Evolutionary conservation across 768 basidiomycete genomes (phyloP).

Genomic region (Coprinopsis strossmayeri): DNA sequence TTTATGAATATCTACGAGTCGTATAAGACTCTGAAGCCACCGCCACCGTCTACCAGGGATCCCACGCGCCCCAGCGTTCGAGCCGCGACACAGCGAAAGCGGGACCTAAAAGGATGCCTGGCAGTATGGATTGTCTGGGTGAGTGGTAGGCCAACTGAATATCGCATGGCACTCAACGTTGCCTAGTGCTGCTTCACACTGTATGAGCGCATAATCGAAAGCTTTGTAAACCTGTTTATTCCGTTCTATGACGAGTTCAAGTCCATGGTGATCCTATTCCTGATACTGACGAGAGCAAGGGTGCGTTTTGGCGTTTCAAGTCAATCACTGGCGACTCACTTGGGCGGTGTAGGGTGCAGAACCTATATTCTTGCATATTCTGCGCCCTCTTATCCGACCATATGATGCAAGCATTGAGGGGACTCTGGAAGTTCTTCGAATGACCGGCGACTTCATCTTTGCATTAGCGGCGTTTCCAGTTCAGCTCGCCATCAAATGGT

Average conservation of each 20-base stretch:
- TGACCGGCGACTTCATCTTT: conserved; percentile 59
- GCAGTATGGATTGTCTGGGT: conserved; percentile 88
- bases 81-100: conserved; percentile 69
- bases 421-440: conserved; percentile 50
- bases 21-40: conserved; percentile 73
- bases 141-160: conserved; percentile 17
- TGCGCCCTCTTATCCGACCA: conserved; percentile 74
- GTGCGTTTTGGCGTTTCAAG: conserved; percentile 31
- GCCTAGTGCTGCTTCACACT: conserved; percentile 56
- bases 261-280: conserved; percentile 62
- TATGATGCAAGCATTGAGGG: conserved; percentile 64
- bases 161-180: conserved; percentile 8
- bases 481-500: conserved; percentile 28
- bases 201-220: conserved; percentile 65
- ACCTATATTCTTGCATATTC: conserved; percentile 73
- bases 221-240: conserved; percentile 59
- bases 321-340: background rate
- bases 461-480: conserved; percentile 34
- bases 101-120: conserved; percentile 79
- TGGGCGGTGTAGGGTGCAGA: conserved; percentile 61
- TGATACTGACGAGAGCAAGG: conserved; percentile 69
- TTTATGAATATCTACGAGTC: conserved; percentile 80
- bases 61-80: conserved; percentile 58
- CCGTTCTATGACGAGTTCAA: conserved; percentile 87
- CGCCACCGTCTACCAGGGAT: conserved; percentile 47